Conservation (phyloP, 495 filamentous ascomycete species). For the Talaromyces liani region DNA sequence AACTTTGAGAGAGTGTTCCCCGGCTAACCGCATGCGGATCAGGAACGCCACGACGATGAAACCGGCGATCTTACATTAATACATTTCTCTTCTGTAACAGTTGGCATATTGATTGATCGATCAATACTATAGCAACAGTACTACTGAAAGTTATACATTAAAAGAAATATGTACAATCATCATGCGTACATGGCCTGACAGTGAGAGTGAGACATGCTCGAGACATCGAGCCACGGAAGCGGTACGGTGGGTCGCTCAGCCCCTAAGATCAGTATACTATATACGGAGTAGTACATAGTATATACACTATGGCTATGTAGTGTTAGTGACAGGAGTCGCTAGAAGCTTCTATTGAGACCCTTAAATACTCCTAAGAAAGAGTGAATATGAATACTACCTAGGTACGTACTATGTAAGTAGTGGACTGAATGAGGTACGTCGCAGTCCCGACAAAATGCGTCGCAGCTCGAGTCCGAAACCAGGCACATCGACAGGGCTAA, state of each 20-base stretch:
- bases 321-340: background rate
- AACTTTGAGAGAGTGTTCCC: no score
- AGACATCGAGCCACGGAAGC: background rate
- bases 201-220: background rate
- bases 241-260: slow-evolving; percentile 2
- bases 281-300: no score
- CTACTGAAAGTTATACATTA: no score
- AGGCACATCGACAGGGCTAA: background rate
- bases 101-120: background rate
- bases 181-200: no score
- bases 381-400: no score
- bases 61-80: background rate
- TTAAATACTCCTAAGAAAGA: no score
- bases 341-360: background rate
- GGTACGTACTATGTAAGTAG: no score
- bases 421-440: background rate
- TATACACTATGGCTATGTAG: no score
- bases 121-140: no score
- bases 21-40: background rate
- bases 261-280: background rate
- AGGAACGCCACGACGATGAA: background rate
- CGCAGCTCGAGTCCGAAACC: background rate
- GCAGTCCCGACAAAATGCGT: background rate
- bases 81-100: background rate
- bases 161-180: no score